phyloP scores from a whole-genome alignment of 805 yeast species.

The Yamadazyma phyllophila region DNA sequence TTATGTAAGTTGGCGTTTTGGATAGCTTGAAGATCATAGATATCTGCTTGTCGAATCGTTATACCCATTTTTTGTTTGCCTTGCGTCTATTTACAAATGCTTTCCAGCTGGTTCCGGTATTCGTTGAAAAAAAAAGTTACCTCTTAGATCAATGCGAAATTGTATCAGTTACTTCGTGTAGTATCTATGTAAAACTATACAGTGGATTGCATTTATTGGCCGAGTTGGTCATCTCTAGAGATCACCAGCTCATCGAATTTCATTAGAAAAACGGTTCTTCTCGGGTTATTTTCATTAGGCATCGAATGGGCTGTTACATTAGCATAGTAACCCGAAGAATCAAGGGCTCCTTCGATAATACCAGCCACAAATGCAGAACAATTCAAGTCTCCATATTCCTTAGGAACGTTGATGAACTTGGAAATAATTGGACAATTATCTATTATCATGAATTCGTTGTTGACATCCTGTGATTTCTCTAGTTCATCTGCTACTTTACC shows the following conservation, averaged over 20 bases:
- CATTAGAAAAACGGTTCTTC: conserved; percentile 71
- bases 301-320: conserved; percentile 81
- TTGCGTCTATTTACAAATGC: conserved; percentile 6
- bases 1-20: conserved; percentile 91
- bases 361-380: conserved; percentile 87
- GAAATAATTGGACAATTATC: conserved; percentile 72
- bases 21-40: conserved; percentile 87
- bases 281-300: conserved; percentile 55
- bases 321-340: conserved; percentile 69
- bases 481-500: conserved; percentile 72
- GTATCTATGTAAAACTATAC: too few species aligned
- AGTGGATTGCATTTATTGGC: background rate
- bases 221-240: conserved; percentile 37
- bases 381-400: conserved; percentile 72
- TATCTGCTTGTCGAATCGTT: conserved; percentile 83
- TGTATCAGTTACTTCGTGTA: background rate
- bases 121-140: conserved; percentile 7
- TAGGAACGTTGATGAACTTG: conserved; percentile 74
- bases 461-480: conserved; percentile 69
- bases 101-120: background rate
- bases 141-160: conserved; percentile 1
- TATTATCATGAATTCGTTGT: conserved; percentile 72
- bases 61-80: conserved; percentile 56
- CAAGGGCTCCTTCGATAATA: conserved; percentile 77
- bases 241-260: conserved; percentile 62